Percentiles rank a stretch among this genome's conserved stretches.
These are phyloP conservation scores for Cryphonectria nitschkei DNA, from an alignment of 2,329 filamentous ascomycete species.

Conservation along the genomic window DNA sequence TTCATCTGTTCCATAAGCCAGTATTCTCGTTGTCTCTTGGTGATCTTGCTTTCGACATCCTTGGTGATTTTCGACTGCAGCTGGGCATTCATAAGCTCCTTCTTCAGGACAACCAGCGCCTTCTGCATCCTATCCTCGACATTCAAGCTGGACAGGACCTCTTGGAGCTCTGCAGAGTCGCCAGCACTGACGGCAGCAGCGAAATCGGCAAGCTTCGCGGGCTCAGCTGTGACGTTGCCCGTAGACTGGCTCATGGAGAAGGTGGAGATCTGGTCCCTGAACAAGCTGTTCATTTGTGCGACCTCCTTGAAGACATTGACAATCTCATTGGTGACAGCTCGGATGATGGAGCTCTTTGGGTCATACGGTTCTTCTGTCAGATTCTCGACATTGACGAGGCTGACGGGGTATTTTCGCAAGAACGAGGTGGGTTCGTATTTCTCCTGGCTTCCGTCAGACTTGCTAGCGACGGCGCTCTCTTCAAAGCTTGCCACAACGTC, in stretches of 20 bases:
- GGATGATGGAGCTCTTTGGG: slow-evolving; percentile 84
- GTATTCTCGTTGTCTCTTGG: slow-evolving; percentile 95
- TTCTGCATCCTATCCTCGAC: slow-evolving; percentile 93
- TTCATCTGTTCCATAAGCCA: slow-evolving; percentile 99
- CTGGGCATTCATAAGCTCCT: slow-evolving; percentile 97
- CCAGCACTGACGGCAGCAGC: slow-evolving; percentile 95
- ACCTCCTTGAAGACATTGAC: slow-evolving; percentile 99
- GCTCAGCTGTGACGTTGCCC: slow-evolving; percentile 93
- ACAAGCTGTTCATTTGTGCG: slow-evolving; percentile 88
- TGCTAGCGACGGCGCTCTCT: slow-evolving; percentile 71
- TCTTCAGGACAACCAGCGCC: slow-evolving; percentile 89
- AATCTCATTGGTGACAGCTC: slow-evolving; percentile 94
- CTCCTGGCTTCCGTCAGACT: slow-evolving; percentile 51
- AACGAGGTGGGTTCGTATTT: slow-evolving; percentile 89
- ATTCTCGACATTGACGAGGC: slow-evolving; percentile 94
- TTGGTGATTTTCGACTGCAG: slow-evolving; percentile 97
- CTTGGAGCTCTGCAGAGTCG: slow-evolving; percentile 88
- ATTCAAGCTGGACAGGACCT: slow-evolving; percentile 85
- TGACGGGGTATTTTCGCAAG: slow-evolving; percentile 87
- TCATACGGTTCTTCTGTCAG: slow-evolving; percentile 87
- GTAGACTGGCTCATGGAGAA: slow-evolving; percentile 95
- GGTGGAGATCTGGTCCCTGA: slow-evolving; percentile 95
- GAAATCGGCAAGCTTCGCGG: slow-evolving; percentile 93
- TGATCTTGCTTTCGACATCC: slow-evolving; percentile 96
- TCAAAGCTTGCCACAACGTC: slow-evolving; percentile 98